Evolutionary conservation across 2,329 filamentous ascomycete species (phyloP).

Genomic region (Bipolaris sorokiniana): DNA sequence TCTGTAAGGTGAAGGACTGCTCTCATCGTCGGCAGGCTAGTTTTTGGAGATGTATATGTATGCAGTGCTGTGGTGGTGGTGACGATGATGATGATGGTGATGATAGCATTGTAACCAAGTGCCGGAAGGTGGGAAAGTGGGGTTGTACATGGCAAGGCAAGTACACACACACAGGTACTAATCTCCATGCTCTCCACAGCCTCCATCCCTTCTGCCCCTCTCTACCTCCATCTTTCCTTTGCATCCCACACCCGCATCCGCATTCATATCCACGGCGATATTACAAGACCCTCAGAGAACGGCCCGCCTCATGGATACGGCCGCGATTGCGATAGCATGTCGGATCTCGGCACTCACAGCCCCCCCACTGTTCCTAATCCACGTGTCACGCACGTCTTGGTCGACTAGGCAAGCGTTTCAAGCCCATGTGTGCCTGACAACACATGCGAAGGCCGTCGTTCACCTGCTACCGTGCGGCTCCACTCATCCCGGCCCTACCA

Average conservation of each 20-base stretch:
- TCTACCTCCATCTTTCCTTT: too few relatives aligned
- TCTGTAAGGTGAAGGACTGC: background rate
- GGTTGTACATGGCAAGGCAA: background rate
- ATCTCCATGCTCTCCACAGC: too few relatives aligned
- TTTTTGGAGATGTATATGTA: too few relatives aligned
- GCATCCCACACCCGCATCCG: too few relatives aligned
- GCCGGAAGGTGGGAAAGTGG: background rate
- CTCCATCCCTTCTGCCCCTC: too few relatives aligned
- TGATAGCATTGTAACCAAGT: background rate
- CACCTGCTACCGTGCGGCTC: background rate
- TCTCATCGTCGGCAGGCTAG: too few relatives aligned
- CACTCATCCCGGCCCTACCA: background rate
- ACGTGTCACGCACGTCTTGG: slow-evolving; percentile 3
- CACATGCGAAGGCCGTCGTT: background rate
- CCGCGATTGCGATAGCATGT: background rate
- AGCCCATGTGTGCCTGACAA: background rate
- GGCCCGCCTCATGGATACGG: too few relatives aligned
- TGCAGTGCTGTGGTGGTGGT: background rate
- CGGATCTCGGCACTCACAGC: background rate
- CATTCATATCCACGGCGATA: too few relatives aligned
- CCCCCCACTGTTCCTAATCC: background rate
- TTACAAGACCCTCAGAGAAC: too few relatives aligned
- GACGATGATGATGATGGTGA: background rate
- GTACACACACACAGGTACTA: background rate
- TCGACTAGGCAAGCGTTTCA: slow-evolving; percentile 6